Evolutionary conservation across 2,329 filamentous ascomycete genomes (phyloP).

Genomic region (Thielaviopsis euricoi): DNA sequence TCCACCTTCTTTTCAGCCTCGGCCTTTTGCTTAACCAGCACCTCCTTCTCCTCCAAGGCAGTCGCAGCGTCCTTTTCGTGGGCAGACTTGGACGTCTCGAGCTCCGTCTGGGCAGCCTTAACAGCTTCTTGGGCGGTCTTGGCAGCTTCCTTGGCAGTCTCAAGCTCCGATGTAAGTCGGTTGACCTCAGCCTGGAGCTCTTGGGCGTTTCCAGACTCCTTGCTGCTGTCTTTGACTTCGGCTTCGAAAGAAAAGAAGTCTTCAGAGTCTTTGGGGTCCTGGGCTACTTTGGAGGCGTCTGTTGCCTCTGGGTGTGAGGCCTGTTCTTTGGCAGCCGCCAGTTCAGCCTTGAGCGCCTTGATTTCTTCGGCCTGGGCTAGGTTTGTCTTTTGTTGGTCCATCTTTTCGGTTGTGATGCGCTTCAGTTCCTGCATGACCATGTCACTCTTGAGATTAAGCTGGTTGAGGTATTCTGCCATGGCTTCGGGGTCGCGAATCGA

Average conservation of each 20-base stretch:
- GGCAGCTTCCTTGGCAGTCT: conserved; percentile 53
- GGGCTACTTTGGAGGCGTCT: conserved; percentile 17
- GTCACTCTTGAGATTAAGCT: conserved; percentile 69
- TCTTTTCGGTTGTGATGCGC: conserved; percentile 65
- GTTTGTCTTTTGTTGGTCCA: conserved; percentile 60
- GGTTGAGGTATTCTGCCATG: conserved; percentile 77
- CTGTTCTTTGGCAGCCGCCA: conserved; percentile 18
- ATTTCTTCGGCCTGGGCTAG: conserved; percentile 22
- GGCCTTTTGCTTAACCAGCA: conserved; percentile 28
- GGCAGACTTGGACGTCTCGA: conserved; percentile 28
- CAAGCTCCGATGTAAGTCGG: conserved; percentile 52
- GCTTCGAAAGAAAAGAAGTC: conserved; percentile 89
- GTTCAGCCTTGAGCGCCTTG: conserved; percentile 37
- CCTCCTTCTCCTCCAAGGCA: conserved; percentile 24
- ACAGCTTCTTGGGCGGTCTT: conserved; percentile 49
- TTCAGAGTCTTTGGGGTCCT: conserved; percentile 18
- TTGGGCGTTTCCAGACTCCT: conserved; percentile 54
- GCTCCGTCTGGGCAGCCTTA: conserved; percentile 49
- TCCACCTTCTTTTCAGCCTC: conserved; percentile 16
- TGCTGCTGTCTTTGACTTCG: conserved; percentile 61
- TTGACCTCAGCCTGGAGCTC: conserved; percentile 53
- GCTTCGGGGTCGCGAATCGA: conserved; percentile 75
- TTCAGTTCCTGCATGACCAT: conserved; percentile 94
- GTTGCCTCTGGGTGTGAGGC: neutral
- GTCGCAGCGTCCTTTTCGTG: conserved; percentile 20